Base-by-base conservation (phyloP, 805 yeast species). In the Kodamaea leandrae region DNA sequence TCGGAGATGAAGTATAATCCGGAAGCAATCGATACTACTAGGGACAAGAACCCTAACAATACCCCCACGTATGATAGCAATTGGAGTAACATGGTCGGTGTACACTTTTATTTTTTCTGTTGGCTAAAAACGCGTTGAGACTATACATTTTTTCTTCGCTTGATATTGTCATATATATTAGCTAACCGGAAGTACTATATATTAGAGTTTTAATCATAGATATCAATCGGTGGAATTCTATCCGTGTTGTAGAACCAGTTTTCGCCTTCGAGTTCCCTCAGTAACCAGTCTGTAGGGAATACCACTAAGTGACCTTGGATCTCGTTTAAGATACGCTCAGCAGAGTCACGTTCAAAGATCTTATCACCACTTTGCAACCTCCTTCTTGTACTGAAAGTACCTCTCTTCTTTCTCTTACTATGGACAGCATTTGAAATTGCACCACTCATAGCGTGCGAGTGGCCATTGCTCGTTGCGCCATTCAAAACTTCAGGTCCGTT, bases 161-260 rank as follows among this genome's bases (percentile, higher is more conserved):
- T n/a, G n/a, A n/a, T n/a, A n/a, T n/a, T n/a, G n/a, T n/a, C n/a
- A n/a, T n/a, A n/a, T n/a, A n/a, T n/a, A n/a, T n/a, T n/a, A n/a
- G n/a, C n/a, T n/a, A n/a, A n/a, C n/a, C n/a, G n/a, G n/a, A n/a
- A n/a, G n/a, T n/a, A n/a, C n/a, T n/a, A n/a, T n/a, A 21, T 21
- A 7, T 7, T 21, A 21, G 24, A 21, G 32, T 4, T 14, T 14
- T 33, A 39, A 19, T 39, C 43, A 27, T 86, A 93, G 39, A 93
- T 91, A 57, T 93, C 98, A 42, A 93, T 80, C 1, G 99, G 99
- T 4, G 98, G 96, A 19, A 93, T 69, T 54, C 96, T 80, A 57
- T 93, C 99, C 37, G 95, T 82, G 53, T 83, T 87, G 68, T 87
- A 90, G 60, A 89, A 90, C 98, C 98, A 91, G 57, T 95, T 93